Evolutionary conservation across 2,329 filamentous ascomycete genomes (phyloP).

Genomic region (Fusarium sororula): DNA sequence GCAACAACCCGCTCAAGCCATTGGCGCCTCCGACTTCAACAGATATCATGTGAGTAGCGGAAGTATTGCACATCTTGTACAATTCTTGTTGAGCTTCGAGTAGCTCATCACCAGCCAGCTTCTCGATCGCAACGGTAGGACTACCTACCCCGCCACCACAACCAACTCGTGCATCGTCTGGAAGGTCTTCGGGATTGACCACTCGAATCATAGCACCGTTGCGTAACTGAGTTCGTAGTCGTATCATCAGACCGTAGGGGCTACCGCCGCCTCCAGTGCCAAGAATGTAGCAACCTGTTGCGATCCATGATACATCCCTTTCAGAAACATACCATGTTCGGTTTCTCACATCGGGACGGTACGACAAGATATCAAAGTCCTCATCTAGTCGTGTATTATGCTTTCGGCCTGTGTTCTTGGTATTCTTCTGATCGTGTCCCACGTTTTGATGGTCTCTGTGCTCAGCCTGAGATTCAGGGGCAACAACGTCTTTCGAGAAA

Average conservation of each 20-base stretch:
- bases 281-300: conserved; percentile 68
- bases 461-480: not conserved
- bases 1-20: conserved; percentile 65
- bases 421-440: conserved; percentile 31
- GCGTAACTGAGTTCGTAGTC: conserved; percentile 60
- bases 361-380: conserved; percentile 51
- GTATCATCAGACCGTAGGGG: conserved; percentile 61
- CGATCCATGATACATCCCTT: conserved; percentile 65
- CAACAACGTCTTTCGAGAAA: conserved; percentile 39
- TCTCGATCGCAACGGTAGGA: conserved; percentile 69
- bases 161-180: conserved; percentile 61
- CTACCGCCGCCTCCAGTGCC: conserved; percentile 69
- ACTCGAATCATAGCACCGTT: conserved; percentile 61
- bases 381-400: conserved; percentile 4
- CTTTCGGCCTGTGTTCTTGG: not conserved
- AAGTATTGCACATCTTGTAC: conserved; percentile 58
- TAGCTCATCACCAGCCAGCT: conserved; percentile 66
- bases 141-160: conserved; percentile 67
- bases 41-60: conserved; percentile 66
- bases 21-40: conserved; percentile 75
- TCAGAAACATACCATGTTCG: conserved; percentile 67
- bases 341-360: conserved; percentile 59
- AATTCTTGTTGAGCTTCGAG: conserved; percentile 61
- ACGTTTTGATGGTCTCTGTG: conserved; percentile 20
- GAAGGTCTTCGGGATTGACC: conserved; percentile 59